These are phyloP conservation scores for Pichia eremophila DNA, from an alignment of 805 yeast genomes.

Conservation along the genomic window DNA sequence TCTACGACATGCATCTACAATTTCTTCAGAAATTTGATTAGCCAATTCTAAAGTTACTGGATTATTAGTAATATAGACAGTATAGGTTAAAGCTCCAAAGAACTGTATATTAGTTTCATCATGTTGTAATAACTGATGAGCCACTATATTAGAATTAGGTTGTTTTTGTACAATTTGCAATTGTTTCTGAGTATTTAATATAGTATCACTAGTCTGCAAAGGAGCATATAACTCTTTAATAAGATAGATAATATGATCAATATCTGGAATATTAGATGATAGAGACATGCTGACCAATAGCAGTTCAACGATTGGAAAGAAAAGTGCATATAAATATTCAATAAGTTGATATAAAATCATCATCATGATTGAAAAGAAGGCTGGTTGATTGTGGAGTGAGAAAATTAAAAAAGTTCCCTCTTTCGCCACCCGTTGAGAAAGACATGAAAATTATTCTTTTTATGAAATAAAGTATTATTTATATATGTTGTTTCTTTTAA, in stretches of 20 bases:
- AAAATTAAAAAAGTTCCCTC: no score
- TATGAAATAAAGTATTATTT: no score
- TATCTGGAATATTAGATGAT: background rate
- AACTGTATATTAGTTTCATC: slow-evolving; percentile 46
- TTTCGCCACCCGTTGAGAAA: no score
- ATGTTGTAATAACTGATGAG: slow-evolving; percentile 37
- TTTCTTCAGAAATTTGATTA: slow-evolving; percentile 1
- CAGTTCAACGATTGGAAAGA: no score
- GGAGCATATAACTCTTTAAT: slow-evolving; percentile 37
- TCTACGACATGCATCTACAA: slow-evolving; percentile 1
- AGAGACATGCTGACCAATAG: no score
- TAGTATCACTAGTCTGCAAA: slow-evolving; percentile 28
- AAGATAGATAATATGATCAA: slow-evolving; percentile 6
- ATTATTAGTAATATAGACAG: slow-evolving; percentile 32
- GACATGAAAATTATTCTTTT: no score
- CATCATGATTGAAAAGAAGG: no score
- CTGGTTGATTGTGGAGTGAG: no score
- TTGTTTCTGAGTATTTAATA: slow-evolving; percentile 38
- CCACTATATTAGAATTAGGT: slow-evolving; percentile 46
- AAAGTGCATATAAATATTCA: no score
- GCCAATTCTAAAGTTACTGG: background rate
- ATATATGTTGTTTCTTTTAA: no score
- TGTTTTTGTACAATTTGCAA: slow-evolving; percentile 55
- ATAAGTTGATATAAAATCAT: no score
- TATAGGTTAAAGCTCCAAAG: slow-evolving; percentile 74